Base-by-base conservation (phyloP, 2,329 filamentous ascomycete genomes). In the Cladophialophora carrionii region DNA sequence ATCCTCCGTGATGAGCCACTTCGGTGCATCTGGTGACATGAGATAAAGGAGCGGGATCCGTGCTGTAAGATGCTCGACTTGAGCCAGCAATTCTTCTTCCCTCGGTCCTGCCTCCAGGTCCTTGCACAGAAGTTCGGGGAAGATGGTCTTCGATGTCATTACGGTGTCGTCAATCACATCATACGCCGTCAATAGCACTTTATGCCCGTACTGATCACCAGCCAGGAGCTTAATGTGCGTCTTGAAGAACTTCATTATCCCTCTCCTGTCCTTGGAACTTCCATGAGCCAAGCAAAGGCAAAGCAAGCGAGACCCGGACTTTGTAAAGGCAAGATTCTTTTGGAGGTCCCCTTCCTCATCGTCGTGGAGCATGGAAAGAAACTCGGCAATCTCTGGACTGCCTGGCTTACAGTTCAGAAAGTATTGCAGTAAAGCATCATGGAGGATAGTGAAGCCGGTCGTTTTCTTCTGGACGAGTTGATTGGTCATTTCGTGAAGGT, bases 391-490 rank as follows among this genome's bases (percentile, higher is more conserved):
- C 76, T 98, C 94, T 64, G 91, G 87, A 52, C 88, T 91, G 3
- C 90, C 92, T 4, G 86, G 82, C 70, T 90, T 88, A 54, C 88
- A 87, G 73, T 90, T 94, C 60, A 92, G 80, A 79, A 94, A 97
- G 78, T 97, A 99, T 76, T 99, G 94, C 65, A 97, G 83, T 93
- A 99, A 96, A 57, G 95, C 95, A 74, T 98, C 95, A 78, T 99
- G 96, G 22, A 99, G 86, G 85, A 99, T 96, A 1, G 94, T 98
- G 79, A 99, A 98, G 9, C 92, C 94, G 0, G 92, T 96, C 80
- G 95, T 88, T 80, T 95, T 95, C 85, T 99, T 99, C 79, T 99
- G 93, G 55, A 98, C 85, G 49, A 99, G 85, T 68, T 90, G 87
- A 78, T 97, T 96, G 82, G 96, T 95, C 79, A 96, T 86, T 71